Base-by-base conservation (phyloP, 148 eudicot genomes). In the Beta vulgaris region DNA sequence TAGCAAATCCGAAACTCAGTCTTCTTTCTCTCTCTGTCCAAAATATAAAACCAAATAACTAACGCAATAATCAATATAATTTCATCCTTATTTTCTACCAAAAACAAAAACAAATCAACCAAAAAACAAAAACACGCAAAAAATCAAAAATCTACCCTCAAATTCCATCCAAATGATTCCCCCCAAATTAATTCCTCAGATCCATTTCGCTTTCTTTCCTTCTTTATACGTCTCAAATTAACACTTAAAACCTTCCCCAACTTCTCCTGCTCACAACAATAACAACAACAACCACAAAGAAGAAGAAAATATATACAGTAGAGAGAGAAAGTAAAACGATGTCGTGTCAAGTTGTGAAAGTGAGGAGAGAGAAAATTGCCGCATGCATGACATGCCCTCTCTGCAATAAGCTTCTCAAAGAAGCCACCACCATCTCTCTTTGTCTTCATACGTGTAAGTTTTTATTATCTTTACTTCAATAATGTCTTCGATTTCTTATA, bases 301-400 rank as follows among this genome's bases (percentile, higher is more conserved):
- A n/a, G n/a, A n/a, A n/a, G n/a, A n/a, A n/a, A n/a, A n/a, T n/a
- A n/a, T n/a, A n/a, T n/a, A n/a, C n/a, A n/a, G 8, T 15, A 29
- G 61, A 74, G 44, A 48, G 36, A 64, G 37, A 67, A 57, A 67
- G 42, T 19, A 18, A 6, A n/a, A 76, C 73, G 78, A 91, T 89
- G 97, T 70, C 87, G 85, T 39, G 80, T 82, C 91, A 85, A 76
- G 85, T 87, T 66, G 93, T 83, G 83, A 87, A 77, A 49, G 87
- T 93, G 54, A 82, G 84, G 78, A 84, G 91, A 76, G 89, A 87
- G 72, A 76, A 78, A 72, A 70, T 93, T 54, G 87, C 82, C 65
- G 85, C 96, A 89, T 91, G 97, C 93, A 88, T 94, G 91, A 94
- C 89, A 77, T 94, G 98, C 76, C 96, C 98, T 51, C 84, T 94